A percentile compares a stretch with the other conserved stretches of the same genome.
These are phyloP conservation scores for Delitschia confertaspora DNA, from an alignment of 495 filamentous ascomycete genomes.

Conservation along the genomic window DNA sequence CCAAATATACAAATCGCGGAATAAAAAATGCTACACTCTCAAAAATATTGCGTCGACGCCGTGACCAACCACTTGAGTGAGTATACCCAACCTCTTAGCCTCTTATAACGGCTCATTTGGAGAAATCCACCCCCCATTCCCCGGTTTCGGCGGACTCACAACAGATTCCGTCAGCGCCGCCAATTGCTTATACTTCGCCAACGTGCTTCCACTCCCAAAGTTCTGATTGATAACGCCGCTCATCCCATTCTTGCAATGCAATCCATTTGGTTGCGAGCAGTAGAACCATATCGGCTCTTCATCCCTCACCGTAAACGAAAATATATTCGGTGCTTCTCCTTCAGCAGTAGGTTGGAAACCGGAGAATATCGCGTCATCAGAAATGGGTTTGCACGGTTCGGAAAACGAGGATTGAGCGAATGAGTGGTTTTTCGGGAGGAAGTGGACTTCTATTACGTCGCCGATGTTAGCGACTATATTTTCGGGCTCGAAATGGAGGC, in stretches of 20 bases:
- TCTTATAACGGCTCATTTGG: too few species aligned
- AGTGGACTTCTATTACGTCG: constrained; percentile 26
- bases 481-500: constrained; percentile 25
- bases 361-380: constrained; percentile 18
- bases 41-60: too few species aligned
- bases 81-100: too few species aligned
- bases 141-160: too few species aligned
- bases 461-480: constrained; percentile 27
- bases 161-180: constrained; percentile 6
- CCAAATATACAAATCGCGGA: too few species aligned
- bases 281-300: constrained; percentile 26
- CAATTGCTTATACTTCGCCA: constrained; percentile 20
- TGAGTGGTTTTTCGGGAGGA: constrained; percentile 28
- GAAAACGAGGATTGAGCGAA: constrained; percentile 25
- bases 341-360: constrained; percentile 21
- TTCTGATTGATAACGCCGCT: constrained; percentile 27
- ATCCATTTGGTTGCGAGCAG: constrained; percentile 19
- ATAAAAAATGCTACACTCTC: too few species aligned
- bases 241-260: constrained; percentile 29
- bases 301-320: constrained; percentile 18
- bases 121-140: too few species aligned
- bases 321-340: constrained; percentile 19
- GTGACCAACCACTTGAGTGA: too few species aligned
- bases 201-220: constrained; percentile 18
- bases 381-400: constrained; percentile 24